These are phyloP conservation scores for Hortaea sp. DNA, from an alignment of 2,329 filamentous ascomycete genomes.

Conservation along the genomic window DNA sequence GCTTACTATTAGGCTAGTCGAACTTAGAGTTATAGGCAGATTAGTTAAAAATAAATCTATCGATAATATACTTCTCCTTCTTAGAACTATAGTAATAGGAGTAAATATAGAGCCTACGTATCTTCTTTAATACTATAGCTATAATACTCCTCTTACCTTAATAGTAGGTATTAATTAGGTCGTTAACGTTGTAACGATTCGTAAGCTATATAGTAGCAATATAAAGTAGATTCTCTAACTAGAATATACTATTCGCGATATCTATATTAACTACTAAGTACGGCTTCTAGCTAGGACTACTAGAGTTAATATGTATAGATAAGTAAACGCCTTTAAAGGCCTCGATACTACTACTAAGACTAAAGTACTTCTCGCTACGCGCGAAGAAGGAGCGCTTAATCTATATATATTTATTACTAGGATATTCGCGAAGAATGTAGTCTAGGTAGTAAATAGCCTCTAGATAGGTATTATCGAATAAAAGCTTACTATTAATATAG, in stretches of 20 bases:
- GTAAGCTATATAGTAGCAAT: constrained; percentile 25
- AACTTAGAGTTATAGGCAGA: constrained; percentile 37
- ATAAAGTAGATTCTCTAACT: constrained; percentile 40
- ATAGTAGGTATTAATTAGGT: constrained; percentile 16
- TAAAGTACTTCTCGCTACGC: constrained; percentile 35
- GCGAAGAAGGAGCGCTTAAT: constrained; percentile 82
- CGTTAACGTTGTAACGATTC: constrained; percentile 14
- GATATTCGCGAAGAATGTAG: constrained; percentile 73
- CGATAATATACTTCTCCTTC: constrained; percentile 42
- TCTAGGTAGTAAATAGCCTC: constrained; percentile 87
- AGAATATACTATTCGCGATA: constrained; percentile 86
- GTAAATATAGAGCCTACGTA: constrained; percentile 32
- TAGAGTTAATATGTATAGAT: constrained; percentile 64
- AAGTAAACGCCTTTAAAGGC: constrained; percentile 86
- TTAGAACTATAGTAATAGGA: constrained; percentile 18
- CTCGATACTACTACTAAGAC: constrained; percentile 58
- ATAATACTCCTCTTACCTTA: constrained; percentile 9
- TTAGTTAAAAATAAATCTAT: constrained; percentile 33
- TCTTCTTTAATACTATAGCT: constrained; percentile 29
- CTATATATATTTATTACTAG: constrained; percentile 54
- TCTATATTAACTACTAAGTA: constrained; percentile 74
- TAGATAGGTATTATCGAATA: constrained; percentile 57
- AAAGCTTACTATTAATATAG: constrained; percentile 53
- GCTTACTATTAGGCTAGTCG: constrained; percentile 25
- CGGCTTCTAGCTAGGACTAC: constrained; percentile 41